phyloP scores from a whole-genome alignment of 192 early-diverging fungal genomes.

The Chytriomyces hyalinus region DNA sequence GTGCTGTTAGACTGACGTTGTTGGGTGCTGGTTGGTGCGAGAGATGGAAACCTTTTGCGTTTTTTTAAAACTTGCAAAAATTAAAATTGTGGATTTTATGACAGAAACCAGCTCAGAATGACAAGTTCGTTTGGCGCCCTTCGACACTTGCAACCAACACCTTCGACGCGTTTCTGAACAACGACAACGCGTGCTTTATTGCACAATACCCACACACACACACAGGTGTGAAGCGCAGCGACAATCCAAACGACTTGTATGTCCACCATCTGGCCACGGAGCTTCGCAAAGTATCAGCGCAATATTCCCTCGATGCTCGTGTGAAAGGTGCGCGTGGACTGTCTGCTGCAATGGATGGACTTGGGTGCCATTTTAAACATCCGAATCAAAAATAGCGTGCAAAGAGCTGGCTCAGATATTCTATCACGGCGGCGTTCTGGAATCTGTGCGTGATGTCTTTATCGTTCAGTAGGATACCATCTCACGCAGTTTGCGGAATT shows the following conservation, averaged over 20 bases:
- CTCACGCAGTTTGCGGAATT: background rate
- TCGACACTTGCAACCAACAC: too few species aligned
- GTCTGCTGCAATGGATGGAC: background rate
- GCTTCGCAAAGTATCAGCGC: background rate
- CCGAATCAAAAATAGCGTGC: background rate
- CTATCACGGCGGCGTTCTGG: conserved; percentile 27
- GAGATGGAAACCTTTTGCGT: conserved; percentile 4
- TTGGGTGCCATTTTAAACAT: background rate
- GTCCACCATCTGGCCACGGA: conserved; percentile 5
- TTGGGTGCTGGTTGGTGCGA: too few species aligned
- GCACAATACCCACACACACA: too few species aligned
- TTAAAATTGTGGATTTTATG: too few species aligned
- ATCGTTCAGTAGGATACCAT: background rate
- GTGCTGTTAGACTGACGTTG: background rate
- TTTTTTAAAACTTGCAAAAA: conserved; percentile 1
- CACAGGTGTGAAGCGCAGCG: too few species aligned
- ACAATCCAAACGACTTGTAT: background rate
- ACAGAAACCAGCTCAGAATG: too few species aligned
- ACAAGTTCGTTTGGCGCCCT: too few species aligned
- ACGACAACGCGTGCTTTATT: too few species aligned
- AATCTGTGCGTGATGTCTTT: conserved; percentile 1
- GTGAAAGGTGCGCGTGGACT: background rate
- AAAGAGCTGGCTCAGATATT: conserved; percentile 18
- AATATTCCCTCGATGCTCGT: background rate
- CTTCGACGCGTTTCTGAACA: too few species aligned